Percentiles rank a stretch among this genome's conserved stretches.
Evolutionary conservation across 2,329 filamentous ascomycete genomes (phyloP).

Genomic region (Colletotrichum lindemuthianum): DNA sequence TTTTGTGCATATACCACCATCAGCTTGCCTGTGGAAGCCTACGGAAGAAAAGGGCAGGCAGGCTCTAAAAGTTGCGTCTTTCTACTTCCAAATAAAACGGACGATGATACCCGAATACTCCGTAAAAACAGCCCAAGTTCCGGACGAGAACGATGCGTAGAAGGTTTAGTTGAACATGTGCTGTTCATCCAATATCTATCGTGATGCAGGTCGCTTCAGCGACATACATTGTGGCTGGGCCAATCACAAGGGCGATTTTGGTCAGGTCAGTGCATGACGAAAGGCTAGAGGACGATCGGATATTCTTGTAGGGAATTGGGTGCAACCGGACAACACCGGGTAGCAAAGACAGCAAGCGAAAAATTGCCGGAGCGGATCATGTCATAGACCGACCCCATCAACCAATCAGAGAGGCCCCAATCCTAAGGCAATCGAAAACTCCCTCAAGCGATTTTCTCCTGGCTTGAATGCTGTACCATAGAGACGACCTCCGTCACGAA

Average conservation of each 20-base stretch:
- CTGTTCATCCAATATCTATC: conserved; percentile 26
- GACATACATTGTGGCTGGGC: conserved; percentile 1
- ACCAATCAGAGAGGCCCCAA: conserved; percentile 33
- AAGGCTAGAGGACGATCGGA: conserved; percentile 19
- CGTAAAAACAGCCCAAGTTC: not conserved
- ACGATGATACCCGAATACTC: conserved; percentile 12
- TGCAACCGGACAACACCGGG: conserved; percentile 23
- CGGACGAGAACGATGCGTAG: not conserved
- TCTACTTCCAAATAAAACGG: conserved; percentile 4
- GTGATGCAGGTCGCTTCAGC: conserved; percentile 7
- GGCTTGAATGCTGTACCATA: conserved; percentile 30
- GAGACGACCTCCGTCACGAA: conserved; percentile 36
- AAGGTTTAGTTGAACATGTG: not conserved
- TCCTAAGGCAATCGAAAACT: conserved; percentile 37
- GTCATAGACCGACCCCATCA: conserved; percentile 23
- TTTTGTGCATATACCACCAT: conserved; percentile 18
- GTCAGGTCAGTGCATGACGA: conserved; percentile 28
- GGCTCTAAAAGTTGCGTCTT: conserved; percentile 11
- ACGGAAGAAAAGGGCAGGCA: not conserved
- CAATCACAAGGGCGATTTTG: conserved; percentile 33
- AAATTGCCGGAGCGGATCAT: conserved; percentile 33
- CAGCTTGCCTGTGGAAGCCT: not conserved
- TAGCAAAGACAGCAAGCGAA: conserved; percentile 25
- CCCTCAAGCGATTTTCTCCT: conserved; percentile 37
- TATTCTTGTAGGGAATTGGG: conserved; percentile 15